These are phyloP conservation scores for Pythium biforme DNA, from an alignment of 352 stramenopile genomes.

Conservation along the genomic window DNA sequence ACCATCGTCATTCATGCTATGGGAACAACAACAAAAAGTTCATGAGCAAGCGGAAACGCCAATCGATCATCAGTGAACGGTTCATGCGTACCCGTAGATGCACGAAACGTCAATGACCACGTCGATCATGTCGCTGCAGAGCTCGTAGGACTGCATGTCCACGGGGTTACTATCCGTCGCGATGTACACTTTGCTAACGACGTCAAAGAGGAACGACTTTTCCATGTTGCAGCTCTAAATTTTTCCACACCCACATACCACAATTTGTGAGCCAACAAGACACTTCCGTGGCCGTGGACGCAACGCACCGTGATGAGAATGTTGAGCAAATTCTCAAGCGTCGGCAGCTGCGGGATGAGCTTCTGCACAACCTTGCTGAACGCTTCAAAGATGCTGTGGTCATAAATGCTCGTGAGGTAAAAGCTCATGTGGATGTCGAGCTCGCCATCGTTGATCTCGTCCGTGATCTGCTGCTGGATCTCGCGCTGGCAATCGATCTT, in stretches of 20 bases:
- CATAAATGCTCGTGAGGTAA: slow-evolving; percentile 89
- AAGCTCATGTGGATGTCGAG: slow-evolving; percentile 93
- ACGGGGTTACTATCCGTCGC: slow-evolving; percentile 97
- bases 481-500: slow-evolving; percentile 98
- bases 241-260: neutral
- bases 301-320: slow-evolving; percentile 89
- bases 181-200: slow-evolving; percentile 99
- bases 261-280: neutral
- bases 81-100: slow-evolving; percentile 92
- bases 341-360: slow-evolving; percentile 95
- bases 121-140: slow-evolving; percentile 99
- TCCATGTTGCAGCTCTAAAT: slow-evolving; percentile 97
- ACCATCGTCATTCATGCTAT: slow-evolving; percentile 86
- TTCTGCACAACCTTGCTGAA: slow-evolving; percentile 98
- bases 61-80: neutral
- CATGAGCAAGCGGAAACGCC: neutral
- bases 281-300: neutral
- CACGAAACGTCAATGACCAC: slow-evolving; percentile 99
- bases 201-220: slow-evolving; percentile 98
- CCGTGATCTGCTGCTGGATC: slow-evolving; percentile 96
- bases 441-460: slow-evolving; percentile 94
- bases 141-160: slow-evolving; percentile 97
- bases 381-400: slow-evolving; percentile 98
- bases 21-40: neutral
- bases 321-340: slow-evolving; percentile 98